A percentile compares a stretch with the other conserved stretches of the same genome.
Evolutionary conservation across 495 filamentous ascomycete genomes (phyloP).

Genomic region (Penicillium lividum): DNA sequence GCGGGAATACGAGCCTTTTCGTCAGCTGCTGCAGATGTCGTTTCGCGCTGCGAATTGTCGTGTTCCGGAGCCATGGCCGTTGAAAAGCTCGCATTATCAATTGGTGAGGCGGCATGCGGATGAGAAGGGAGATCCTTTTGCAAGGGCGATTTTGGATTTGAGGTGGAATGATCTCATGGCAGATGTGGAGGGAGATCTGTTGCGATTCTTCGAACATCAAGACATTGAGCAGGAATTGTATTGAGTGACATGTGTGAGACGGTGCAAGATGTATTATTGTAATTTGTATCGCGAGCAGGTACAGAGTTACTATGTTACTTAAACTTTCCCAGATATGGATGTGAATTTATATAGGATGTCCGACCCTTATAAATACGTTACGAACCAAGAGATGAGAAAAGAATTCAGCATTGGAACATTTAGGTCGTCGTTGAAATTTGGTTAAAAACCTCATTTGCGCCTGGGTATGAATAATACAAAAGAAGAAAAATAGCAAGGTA

Average conservation of each 20-base stretch:
- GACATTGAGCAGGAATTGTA: background rate
- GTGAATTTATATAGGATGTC: background rate
- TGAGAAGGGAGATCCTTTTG: conserved; percentile 39
- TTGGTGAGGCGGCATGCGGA: conserved; percentile 31
- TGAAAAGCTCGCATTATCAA: conserved; percentile 27
- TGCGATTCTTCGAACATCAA: conserved; percentile 15
- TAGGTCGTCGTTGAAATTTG: background rate
- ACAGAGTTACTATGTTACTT: too few species aligned
- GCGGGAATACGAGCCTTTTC: conserved; percentile 36
- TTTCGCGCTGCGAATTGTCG: conserved; percentile 35
- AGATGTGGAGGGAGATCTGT: conserved; percentile 17
- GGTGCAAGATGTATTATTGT: too few species aligned
- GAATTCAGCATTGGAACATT: too few species aligned
- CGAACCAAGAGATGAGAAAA: background rate
- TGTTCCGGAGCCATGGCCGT: conserved; percentile 35
- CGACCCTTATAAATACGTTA: background rate
- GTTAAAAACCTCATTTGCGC: conserved; percentile 5
- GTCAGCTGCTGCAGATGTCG: conserved; percentile 28
- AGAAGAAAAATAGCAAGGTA: conserved; percentile 1
- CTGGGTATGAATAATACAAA: conserved; percentile 20
- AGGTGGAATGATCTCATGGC: conserved; percentile 36
- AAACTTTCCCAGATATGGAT: background rate
- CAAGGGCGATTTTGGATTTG: conserved; percentile 30
- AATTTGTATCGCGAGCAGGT: too few species aligned
- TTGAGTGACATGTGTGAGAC: too few species aligned